Base-by-base conservation (phyloP, 805 yeast species). In the Candida boidinii region DNA sequence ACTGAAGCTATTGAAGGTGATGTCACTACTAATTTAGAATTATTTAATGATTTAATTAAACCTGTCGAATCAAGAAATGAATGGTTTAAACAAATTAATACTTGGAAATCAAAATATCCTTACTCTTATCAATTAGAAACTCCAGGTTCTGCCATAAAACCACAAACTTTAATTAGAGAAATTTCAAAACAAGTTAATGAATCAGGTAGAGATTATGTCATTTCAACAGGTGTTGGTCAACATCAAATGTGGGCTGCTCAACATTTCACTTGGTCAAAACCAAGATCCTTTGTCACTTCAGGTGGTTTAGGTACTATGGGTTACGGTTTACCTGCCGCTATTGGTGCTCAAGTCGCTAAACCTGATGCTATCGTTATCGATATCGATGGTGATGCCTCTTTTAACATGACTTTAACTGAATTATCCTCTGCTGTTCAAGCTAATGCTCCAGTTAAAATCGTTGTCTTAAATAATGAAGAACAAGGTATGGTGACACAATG, bases 221-320 rank as follows among this genome's bases (percentile, higher is more conserved):
- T 90, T 48, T 82, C 97, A 34, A 92, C 98, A 23, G 98, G 98
- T 70, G 97, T 92, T 33, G 98, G 98, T 39, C 98, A 92, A 70
- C 98, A 90, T 71, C 98, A 90, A 68, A 90, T 90, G 98, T 90
- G 98, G 98, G 94, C 97, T 24, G 97, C 97, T 19, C 98, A 92
- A 66, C 88, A 87, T 62, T 88, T 83, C 76, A 76, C 87, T 33
- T 90, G 96, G 95, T 80, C 78, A 40, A 64, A 73, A 42, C 98
- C 98, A 49, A 77, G 97, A 60, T 71, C 94, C 31, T 80, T 92
- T 66, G 82, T 90, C 58, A 87, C 97, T n/a, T 86, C 96, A 31
- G 98, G 98, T 64, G 98, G 98, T 49, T 73, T 90, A 51, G 98
- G 98, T 50, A 90, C 98, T 37, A 90, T 90, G 98, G 98, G 98